These are phyloP conservation scores for Phialemoniopsis sp. DNA, from an alignment of 2,329 filamentous ascomycete genomes.

Conservation along the genomic window DNA sequence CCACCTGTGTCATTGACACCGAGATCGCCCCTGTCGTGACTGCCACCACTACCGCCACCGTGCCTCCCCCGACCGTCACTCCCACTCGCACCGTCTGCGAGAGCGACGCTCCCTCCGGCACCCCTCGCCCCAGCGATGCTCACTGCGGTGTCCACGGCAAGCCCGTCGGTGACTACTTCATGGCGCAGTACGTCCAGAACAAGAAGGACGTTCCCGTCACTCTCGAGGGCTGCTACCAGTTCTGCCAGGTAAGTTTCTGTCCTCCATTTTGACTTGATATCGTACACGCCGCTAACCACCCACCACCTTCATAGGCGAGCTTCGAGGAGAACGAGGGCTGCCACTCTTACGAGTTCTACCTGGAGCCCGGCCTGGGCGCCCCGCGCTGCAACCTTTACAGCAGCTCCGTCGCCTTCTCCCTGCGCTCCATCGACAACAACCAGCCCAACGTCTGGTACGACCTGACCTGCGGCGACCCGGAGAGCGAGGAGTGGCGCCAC, in stretches of 20 bases:
- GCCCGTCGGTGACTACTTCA: conserved; percentile 27
- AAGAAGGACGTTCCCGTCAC: conserved; percentile 24
- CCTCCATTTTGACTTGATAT: no score
- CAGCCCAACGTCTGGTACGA: conserved; percentile 28
- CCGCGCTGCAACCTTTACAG: conserved; percentile 31
- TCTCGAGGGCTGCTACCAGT: conserved; percentile 34
- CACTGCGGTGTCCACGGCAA: conserved; percentile 35
- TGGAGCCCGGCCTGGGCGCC: conserved; percentile 19
- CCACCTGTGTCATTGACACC: conserved; percentile 26
- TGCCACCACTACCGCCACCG: conserved; percentile 16
- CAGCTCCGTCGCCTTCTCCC: conserved; percentile 20
- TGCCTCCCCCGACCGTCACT: conserved; percentile 13
- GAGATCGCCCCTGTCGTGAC: conserved; percentile 23
- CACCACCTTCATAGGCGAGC: conserved; percentile 20
- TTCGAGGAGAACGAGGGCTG: conserved; percentile 24
- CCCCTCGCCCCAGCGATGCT: conserved; percentile 17
- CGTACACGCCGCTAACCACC: no score
- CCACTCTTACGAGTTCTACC: conserved; percentile 29
- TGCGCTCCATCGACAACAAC: conserved; percentile 20
- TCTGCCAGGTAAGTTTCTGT: conserved; percentile 27
- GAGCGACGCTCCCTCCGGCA: conserved; percentile 20
- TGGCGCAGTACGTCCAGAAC: conserved; percentile 32
- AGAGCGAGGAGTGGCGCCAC: conserved; percentile 13
- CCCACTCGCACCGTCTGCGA: conserved; percentile 25
- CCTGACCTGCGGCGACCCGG: conserved; percentile 28